Evolutionary conservation across 805 yeast genomes (phyloP).

Genomic region (Wickerhamomyces sydowiorum): DNA sequence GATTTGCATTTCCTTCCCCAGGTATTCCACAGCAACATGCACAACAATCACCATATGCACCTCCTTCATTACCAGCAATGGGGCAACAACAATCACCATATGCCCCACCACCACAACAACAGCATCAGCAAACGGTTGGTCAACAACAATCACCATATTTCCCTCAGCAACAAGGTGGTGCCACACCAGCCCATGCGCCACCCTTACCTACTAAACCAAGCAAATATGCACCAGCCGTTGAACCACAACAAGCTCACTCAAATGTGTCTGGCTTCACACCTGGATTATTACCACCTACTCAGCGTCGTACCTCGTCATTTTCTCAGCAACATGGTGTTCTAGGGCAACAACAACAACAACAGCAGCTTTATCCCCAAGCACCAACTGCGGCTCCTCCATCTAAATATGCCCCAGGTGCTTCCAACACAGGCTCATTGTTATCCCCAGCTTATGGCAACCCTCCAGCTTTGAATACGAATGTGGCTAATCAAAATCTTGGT

Average conservation of each 20-base stretch:
- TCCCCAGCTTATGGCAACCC: slow-evolving; percentile 1
- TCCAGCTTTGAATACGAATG: not conserved
- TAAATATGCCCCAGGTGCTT: slow-evolving; percentile 1
- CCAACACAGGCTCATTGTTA: not conserved
- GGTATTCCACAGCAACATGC: slow-evolving; percentile 1
- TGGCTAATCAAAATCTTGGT: not conserved
- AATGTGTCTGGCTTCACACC: not conserved
- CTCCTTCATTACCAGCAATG: no score
- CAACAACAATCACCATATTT: no score
- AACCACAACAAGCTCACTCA: not conserved
- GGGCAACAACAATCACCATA: not conserved
- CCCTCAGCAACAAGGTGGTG: no score
- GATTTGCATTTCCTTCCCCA: not conserved
- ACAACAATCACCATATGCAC: slow-evolving; percentile 4
- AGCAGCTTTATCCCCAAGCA: slow-evolving; percentile 5
- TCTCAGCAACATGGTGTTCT: not conserved
- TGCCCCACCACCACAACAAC: no score
- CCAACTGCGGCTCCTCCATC: slow-evolving; percentile 6
- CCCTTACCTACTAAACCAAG: no score
- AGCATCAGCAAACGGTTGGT: not conserved
- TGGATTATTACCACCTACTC: not conserved
- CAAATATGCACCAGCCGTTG: slow-evolving; percentile 1
- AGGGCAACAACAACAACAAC: not conserved
- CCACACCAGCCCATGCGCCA: no score
- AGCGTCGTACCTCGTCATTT: not conserved